Evolutionary conservation across 2,329 filamentous ascomycete genomes (phyloP).

Genomic region (Teratosphaeria epicoccoides): DNA sequence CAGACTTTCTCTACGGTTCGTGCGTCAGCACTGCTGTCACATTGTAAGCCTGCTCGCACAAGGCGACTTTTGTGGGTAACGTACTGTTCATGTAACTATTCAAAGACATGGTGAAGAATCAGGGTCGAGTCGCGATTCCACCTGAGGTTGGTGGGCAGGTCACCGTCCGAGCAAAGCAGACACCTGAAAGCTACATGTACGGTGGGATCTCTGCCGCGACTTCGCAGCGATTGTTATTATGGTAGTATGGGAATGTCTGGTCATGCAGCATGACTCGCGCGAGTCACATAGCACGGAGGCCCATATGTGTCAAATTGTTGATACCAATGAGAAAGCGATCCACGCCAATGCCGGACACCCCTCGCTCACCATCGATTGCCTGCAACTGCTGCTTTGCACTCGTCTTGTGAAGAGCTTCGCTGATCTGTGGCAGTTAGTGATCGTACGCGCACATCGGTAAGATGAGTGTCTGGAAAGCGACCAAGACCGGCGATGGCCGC

Average conservation of each 20-base stretch:
- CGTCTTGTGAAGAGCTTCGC: background rate
- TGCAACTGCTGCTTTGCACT: background rate
- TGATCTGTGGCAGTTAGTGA: background rate
- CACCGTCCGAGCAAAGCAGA: too few species aligned
- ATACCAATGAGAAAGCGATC: background rate
- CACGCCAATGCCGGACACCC: background rate
- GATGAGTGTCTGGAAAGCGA: slow-evolving; percentile 21
- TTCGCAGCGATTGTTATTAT: too few species aligned
- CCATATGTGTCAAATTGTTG: background rate
- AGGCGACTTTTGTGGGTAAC: background rate
- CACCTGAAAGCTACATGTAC: too few species aligned
- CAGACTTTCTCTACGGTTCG: slow-evolving; percentile 66
- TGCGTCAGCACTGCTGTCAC: slow-evolving; percentile 3
- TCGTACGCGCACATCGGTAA: background rate
- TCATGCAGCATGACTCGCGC: too few species aligned
- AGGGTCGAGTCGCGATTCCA: background rate
- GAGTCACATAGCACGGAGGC: background rate
- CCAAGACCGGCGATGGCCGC: slow-evolving; percentile 44
- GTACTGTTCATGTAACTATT: slow-evolving; percentile 35
- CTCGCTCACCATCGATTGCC: background rate
- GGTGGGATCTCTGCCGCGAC: too few species aligned
- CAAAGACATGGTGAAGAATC: slow-evolving; percentile 27
- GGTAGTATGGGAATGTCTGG: too few species aligned
- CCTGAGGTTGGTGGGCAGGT: background rate
- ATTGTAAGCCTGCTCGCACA: slow-evolving; percentile 9